Conservation (phyloP, 306 rosid genomes). For the Ceratonia siliqua region DNA sequence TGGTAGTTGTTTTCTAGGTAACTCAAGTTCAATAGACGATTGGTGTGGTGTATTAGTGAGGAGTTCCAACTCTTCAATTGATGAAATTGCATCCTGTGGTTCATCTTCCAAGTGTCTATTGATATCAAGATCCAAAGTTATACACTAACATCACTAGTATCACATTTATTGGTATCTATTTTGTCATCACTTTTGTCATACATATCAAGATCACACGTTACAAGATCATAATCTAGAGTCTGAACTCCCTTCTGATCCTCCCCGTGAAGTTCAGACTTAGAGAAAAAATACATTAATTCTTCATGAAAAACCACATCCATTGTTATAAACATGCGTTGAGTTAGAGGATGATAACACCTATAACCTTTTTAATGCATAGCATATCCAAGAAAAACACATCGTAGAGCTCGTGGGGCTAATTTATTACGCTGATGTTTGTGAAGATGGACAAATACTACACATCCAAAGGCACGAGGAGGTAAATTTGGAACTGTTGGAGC, state of each 20-base stretch:
- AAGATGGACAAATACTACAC: background rate
- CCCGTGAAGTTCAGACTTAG: background rate
- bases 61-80: background rate
- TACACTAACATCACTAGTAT: background rate
- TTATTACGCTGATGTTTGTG: background rate
- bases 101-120: background rate
- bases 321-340: background rate
- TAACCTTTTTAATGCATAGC: background rate
- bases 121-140: background rate
- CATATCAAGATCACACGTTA: background rate
- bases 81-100: background rate
- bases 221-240: background rate
- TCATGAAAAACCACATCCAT: background rate
- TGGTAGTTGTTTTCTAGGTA: background rate
- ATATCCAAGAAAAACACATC: background rate
- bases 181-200: background rate
- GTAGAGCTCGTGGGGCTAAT: background rate
- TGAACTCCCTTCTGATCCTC: background rate
- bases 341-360: background rate
- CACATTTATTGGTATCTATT: background rate
- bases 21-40: background rate
- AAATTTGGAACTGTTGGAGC: background rate
- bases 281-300: background rate
- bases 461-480: background rate
- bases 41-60: background rate